Evolutionary conservation across 1,139 yeast species (phyloP).

Genomic region (Suhomyces panamericanus): DNA sequence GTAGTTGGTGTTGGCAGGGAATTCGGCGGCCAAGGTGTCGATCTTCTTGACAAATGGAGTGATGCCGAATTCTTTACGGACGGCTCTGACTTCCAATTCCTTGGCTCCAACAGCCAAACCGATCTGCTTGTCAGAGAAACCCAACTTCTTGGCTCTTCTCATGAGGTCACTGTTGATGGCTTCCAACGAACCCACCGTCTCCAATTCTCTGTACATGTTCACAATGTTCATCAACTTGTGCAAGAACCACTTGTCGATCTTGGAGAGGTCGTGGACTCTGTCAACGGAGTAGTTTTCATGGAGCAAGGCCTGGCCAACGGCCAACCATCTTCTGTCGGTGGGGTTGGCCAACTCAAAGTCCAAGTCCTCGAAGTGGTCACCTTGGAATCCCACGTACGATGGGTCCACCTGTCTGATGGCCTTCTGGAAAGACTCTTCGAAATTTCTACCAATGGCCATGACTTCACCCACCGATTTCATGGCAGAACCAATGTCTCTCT

Average conservation of each 20-base stretch:
- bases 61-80: constrained; percentile 75
- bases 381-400: constrained; percentile 87
- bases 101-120: constrained; percentile 65
- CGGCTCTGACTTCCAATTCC: constrained; percentile 79
- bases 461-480: constrained; percentile 99
- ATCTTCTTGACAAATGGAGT: constrained; percentile 94
- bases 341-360: constrained; percentile 85
- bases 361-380: constrained; percentile 75
- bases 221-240: constrained; percentile 90
- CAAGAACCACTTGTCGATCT: constrained; percentile 95
- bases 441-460: constrained; percentile 97
- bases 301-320: constrained; percentile 93
- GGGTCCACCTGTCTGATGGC: constrained; percentile 98
- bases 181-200: constrained; percentile 53
- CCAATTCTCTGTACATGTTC: constrained; percentile 79
- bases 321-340: constrained; percentile 97
- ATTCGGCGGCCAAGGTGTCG: constrained; percentile 97
- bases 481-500: constrained; percentile 88
- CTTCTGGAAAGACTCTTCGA: constrained; percentile 97
- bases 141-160: constrained; percentile 84
- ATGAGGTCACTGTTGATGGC: constrained; percentile 68
- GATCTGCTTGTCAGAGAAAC: constrained; percentile 94
- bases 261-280: constrained; percentile 82
- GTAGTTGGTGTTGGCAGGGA: constrained; percentile 96
- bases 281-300: constrained; percentile 92